These are phyloP conservation scores for Sarcodon aspratus DNA, from an alignment of 768 basidiomycete species.

Conservation along the genomic window DNA sequence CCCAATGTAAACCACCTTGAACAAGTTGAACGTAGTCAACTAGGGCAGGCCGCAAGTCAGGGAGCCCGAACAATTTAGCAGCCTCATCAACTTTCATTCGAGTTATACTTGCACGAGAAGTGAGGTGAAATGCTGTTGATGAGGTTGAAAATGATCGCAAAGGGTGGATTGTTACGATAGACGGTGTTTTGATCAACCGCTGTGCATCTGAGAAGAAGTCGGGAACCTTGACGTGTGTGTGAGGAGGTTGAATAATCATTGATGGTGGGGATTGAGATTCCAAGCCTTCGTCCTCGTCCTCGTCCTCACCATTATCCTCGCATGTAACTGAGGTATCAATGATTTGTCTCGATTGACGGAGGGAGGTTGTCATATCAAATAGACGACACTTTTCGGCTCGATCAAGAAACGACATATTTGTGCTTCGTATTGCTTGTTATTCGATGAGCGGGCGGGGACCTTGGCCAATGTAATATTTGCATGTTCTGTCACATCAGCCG, in stretches of 20 bases:
- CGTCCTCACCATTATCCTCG: background rate
- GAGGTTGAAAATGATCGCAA: conserved; percentile 4
- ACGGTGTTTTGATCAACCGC: background rate
- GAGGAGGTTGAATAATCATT: too few relatives aligned
- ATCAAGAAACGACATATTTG: conserved; percentile 16
- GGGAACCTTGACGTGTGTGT: background rate
- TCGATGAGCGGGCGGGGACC: background rate
- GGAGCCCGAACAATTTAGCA: background rate
- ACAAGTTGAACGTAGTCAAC: background rate
- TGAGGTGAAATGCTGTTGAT: conserved; percentile 15
- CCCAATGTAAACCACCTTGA: background rate
- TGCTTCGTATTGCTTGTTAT: background rate
- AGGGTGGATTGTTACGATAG: conserved; percentile 3
- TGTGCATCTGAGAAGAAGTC: background rate
- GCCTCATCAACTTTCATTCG: conserved; percentile 11
- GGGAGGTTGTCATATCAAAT: background rate
- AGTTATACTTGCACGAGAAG: conserved; percentile 8
- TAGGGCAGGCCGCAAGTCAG: background rate
- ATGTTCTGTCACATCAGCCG: conserved; percentile 21
- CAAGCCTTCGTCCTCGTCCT: background rate
- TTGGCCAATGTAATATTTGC: background rate
- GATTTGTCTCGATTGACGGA: background rate
- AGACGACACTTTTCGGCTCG: background rate
- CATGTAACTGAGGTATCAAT: background rate
- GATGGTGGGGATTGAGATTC: background rate